phyloP scores from a whole-genome alignment of 1,139 yeast genomes.

The Candida sanyaensis region DNA sequence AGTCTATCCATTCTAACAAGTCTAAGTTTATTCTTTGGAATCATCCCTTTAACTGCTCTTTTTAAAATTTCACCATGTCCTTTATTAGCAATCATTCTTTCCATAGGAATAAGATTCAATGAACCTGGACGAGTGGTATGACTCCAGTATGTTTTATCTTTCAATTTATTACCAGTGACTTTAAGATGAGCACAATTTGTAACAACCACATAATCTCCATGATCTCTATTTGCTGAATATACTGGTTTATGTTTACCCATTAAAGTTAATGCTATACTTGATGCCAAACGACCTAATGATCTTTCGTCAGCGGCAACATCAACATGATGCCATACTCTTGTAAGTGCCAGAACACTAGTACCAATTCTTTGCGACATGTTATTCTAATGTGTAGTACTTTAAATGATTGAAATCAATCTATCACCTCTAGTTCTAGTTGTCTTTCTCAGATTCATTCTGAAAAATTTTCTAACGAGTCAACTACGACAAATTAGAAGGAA shows the following conservation, averaged over 20 bases:
- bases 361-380: conserved; percentile 60
- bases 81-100: conserved; percentile 69
- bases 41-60: conserved; percentile 93
- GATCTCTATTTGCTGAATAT: conserved; percentile 70
- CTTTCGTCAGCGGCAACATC: conserved; percentile 84
- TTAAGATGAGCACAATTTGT: conserved; percentile 84
- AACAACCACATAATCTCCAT: conserved; percentile 96
- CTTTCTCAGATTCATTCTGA: not conserved
- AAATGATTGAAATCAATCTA: not conserved
- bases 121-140: conserved; percentile 93
- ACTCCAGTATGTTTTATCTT: conserved; percentile 85
- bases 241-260: conserved; percentile 98
- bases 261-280: conserved; percentile 80
- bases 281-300: conserved; percentile 90
- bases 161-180: conserved; percentile 80
- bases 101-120: conserved; percentile 81
- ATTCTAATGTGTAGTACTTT: not conserved
- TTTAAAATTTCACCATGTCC: conserved; percentile 83
- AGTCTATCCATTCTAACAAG: conserved; percentile 79
- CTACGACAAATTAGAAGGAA: not conserved
- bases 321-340: conserved; percentile 94
- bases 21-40: conserved; percentile 87
- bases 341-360: conserved; percentile 70
- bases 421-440: no score
- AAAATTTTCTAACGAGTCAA: conserved; percentile 1